Evolutionary conservation across 2,329 filamentous ascomycete genomes (phyloP).

Genomic region (Pseudopithomyces chartarum): DNA sequence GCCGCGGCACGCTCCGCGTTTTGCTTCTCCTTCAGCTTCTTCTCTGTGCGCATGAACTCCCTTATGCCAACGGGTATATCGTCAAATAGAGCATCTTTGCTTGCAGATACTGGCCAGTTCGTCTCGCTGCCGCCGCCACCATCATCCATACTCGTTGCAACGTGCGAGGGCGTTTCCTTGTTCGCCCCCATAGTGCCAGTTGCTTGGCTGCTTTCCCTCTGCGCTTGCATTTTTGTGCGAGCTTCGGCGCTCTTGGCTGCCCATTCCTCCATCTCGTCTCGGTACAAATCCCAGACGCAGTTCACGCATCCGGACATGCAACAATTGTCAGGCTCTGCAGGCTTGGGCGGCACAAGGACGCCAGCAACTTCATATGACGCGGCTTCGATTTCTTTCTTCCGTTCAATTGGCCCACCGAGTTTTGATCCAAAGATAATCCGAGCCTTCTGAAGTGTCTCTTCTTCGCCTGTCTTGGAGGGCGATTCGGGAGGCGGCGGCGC

Average conservation of each 20-base stretch:
- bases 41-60: slow-evolving; percentile 98
- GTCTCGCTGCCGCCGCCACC: slow-evolving; percentile 77
- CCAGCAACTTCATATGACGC: slow-evolving; percentile 73
- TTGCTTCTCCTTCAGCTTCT: slow-evolving; percentile 80
- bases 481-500: slow-evolving; percentile 39
- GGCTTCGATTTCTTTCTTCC: slow-evolving; percentile 64
- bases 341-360: slow-evolving; percentile 79
- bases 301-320: slow-evolving; percentile 99
- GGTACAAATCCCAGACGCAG: slow-evolving; percentile 91
- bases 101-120: slow-evolving; percentile 60
- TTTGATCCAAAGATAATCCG: slow-evolving; percentile 82
- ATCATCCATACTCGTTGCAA: slow-evolving; percentile 72
- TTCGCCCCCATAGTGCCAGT: slow-evolving; percentile 43
- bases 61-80: slow-evolving; percentile 88
- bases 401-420: slow-evolving; percentile 73
- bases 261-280: slow-evolving; percentile 94
- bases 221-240: slow-evolving; percentile 55
- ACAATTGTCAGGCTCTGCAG: slow-evolving; percentile 93
- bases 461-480: slow-evolving; percentile 54
- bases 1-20: slow-evolving; percentile 56
- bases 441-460: slow-evolving; percentile 62
- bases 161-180: slow-evolving; percentile 52
- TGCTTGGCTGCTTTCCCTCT: slow-evolving; percentile 30
- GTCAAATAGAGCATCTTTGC: slow-evolving; percentile 72
- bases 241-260: slow-evolving; percentile 69